Conservation (phyloP, 495 filamentous ascomycete genomes). For the Symbiotaphrina buchneri region DNA sequence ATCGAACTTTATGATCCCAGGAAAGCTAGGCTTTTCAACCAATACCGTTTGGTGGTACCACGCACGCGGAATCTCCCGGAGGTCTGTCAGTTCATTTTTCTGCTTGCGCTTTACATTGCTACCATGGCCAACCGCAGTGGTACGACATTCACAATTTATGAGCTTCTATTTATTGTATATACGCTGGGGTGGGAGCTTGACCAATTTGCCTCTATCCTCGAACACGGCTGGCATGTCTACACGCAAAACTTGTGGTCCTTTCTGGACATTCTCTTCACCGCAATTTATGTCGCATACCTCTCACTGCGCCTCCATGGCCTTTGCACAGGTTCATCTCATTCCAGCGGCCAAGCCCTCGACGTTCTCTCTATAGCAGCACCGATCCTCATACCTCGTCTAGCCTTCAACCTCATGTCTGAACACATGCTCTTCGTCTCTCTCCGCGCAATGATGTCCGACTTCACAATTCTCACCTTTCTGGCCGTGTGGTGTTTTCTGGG, state of each 20-base stretch:
- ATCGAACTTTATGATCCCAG: constrained; percentile 48
- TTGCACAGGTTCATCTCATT: constrained; percentile 13
- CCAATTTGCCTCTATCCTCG: constrained; percentile 45
- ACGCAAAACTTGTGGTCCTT: constrained; percentile 65
- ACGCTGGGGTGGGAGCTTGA: constrained; percentile 50
- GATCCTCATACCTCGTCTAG: constrained; percentile 45
- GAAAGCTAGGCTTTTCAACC: constrained; percentile 42
- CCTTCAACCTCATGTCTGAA: constrained; percentile 52
- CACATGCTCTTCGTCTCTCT: constrained; percentile 52
- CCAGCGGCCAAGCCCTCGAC: constrained; percentile 35
- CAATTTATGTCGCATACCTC: constrained; percentile 37
- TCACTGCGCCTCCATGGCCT: constrained; percentile 33
- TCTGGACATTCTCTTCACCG: constrained; percentile 42
- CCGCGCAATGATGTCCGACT: constrained; percentile 53
- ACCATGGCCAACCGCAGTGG: constrained; percentile 37
- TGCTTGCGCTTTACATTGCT: constrained; percentile 35
- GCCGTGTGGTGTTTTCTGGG: constrained; percentile 52
- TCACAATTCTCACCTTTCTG: constrained; percentile 36
- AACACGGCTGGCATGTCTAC: constrained; percentile 55
- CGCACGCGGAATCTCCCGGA: constrained; percentile 45
- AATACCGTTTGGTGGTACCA: constrained; percentile 52
- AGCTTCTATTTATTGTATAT: constrained; percentile 39
- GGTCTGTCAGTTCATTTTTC: constrained; percentile 37
- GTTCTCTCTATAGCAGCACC: constrained; percentile 47
- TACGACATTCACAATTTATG: constrained; percentile 21